Percentiles rank a stretch among this genome's conserved stretches.
Evolutionary conservation across 495 filamentous ascomycete genomes (phyloP).

Genomic region (Lophiotrema nucula): DNA sequence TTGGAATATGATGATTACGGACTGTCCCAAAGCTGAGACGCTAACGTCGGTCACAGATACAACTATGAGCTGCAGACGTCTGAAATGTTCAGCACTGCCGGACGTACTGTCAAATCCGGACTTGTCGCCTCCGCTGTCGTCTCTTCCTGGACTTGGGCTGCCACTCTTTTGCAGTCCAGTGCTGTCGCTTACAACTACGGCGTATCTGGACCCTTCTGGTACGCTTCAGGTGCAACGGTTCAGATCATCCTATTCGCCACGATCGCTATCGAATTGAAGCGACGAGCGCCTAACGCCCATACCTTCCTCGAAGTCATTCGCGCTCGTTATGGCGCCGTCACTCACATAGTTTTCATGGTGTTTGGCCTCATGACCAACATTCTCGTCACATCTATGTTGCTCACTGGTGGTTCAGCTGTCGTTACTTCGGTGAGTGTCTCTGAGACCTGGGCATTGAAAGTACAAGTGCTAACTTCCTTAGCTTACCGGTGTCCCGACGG

Average conservation of each 20-base stretch:
- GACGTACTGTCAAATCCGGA: conserved; percentile 89
- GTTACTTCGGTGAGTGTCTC: conserved; percentile 69
- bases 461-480: not conserved
- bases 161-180: conserved; percentile 78
- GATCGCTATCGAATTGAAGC: conserved; percentile 88
- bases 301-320: conserved; percentile 57
- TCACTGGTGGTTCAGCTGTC: conserved; percentile 88
- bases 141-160: conserved; percentile 93
- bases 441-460: not conserved
- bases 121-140: conserved; percentile 95
- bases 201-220: conserved; percentile 92
- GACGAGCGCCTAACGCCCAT: conserved; percentile 60
- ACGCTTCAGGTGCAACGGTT: conserved; percentile 66
- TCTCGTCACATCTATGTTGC: conserved; percentile 77
- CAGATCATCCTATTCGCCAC: conserved; percentile 90
- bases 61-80: conserved; percentile 94
- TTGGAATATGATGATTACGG: no score
- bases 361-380: conserved; percentile 56
- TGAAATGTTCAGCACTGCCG: conserved; percentile 96
- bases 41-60: conserved; percentile 53
- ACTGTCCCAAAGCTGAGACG: not conserved
- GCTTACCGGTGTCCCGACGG: conserved; percentile 69
- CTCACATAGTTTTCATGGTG: conserved; percentile 52
- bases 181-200: conserved; percentile 90
- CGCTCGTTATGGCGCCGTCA: conserved; percentile 53